A percentile compares a stretch with the other conserved stretches of the same genome.
phyloP scores from a whole-genome alignment of 202 grass and related monocot species.

The Zoysia matrella region DNA sequence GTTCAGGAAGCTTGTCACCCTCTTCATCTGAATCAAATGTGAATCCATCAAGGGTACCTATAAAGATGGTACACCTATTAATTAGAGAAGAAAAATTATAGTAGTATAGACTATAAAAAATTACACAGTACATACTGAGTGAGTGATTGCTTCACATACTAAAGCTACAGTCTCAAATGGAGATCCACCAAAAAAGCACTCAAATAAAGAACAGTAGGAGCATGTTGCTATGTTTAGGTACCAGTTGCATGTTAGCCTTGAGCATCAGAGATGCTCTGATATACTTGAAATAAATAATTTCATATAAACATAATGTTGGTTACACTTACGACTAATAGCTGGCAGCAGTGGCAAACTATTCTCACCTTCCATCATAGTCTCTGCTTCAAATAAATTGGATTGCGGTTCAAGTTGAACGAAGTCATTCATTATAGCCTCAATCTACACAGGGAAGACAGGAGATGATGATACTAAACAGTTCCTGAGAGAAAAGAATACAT shows the following conservation, averaged over 20 bases:
- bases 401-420: constrained; percentile 90
- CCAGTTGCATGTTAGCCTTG: constrained; percentile 1
- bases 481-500: constrained; percentile 20
- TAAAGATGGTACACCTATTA: constrained; percentile 38
- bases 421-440: constrained; percentile 97
- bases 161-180: constrained; percentile 9
- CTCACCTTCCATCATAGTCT: constrained; percentile 99
- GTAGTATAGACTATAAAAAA: not conserved
- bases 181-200: constrained; percentile 14
- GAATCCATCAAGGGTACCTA: constrained; percentile 92
- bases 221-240: not conserved
- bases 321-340: constrained; percentile 3
- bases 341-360: constrained; percentile 4
- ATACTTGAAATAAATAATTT: not conserved
- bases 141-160: not conserved
- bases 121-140: not conserved
- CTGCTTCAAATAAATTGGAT: constrained; percentile 91
- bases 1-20: constrained; percentile 64
- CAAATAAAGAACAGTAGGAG: constrained; percentile 20
- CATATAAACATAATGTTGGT: not conserved
- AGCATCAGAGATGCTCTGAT: not conserved
- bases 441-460: constrained; percentile 47
- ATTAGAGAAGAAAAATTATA: not conserved
- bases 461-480: constrained; percentile 13
- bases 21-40: constrained; percentile 97